Base-by-base conservation (phyloP, 192 early-diverging fungal species). In the Coemansia sp. region DNA sequence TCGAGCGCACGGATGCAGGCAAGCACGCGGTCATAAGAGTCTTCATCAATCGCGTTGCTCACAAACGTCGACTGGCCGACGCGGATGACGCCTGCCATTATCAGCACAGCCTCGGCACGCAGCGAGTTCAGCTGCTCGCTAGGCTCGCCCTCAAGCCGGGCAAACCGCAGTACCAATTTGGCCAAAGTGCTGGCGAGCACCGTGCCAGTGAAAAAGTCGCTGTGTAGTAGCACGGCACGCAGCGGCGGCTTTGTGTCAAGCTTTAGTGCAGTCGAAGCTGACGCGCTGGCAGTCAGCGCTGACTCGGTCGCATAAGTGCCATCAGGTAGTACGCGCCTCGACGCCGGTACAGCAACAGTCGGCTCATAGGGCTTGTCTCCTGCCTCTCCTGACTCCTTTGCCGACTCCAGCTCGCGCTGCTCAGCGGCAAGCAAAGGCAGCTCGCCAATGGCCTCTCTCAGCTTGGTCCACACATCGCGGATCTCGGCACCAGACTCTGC, bases 231-330 rank as follows among this genome's bases (percentile, higher is more conserved):
- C 67, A 99, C 86, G 3, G 91, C 89, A 64, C 82, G 73, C 29
- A 78, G 47, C 10, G 73, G 74, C 40, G 70, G 75, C 67, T 77
- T 76, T 1, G 74, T 37, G 71, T 82, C 80, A 30, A 76, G 67
- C 65, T 92, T 91, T 50, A 75, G 82, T 53, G 85, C 76, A 34
- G 45, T 18, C 20, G 66, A 41, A 4, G 49, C 73, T 2, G 82
- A 41, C 2, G 86, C 75, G 4, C 74, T 76, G 2, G 84, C 78
- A 1, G 90, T 88, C 67, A 95, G 88, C 18, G 95, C 92, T 73
- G 90, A 94, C 76, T 99, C 96, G 13, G 96, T 95, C 5, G 96
- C 97, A 71, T 99, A 99, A 1, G 96, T 98, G 27, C 97, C 97
- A 79, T 99, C 97, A 3, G 97, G 89, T 38, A 99, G 84, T 18